Evolutionary conservation across 2,329 filamentous ascomycete species (phyloP).

Genomic region (Aspergillus clavatus): DNA sequence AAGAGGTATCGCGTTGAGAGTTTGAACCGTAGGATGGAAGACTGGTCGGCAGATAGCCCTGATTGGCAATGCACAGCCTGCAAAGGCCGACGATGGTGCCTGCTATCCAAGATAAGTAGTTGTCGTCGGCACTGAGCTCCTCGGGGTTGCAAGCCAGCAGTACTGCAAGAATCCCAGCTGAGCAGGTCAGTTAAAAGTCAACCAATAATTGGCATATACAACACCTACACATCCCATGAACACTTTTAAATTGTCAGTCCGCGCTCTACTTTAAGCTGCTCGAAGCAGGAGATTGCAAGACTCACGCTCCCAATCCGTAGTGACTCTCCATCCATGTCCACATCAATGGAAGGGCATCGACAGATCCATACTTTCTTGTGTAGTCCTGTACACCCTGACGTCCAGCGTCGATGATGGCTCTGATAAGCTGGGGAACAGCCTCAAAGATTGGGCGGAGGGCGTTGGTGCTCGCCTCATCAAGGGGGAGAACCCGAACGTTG

Average conservation of each 20-base stretch:
- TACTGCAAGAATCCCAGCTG: slow-evolving; percentile 35
- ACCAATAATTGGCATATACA: neutral
- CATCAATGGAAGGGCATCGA: slow-evolving; percentile 36
- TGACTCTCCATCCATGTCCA: slow-evolving; percentile 36
- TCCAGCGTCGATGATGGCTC: slow-evolving; percentile 32
- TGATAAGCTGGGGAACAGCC: slow-evolving; percentile 28
- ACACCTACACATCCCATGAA: slow-evolving; percentile 24
- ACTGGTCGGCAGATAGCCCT: slow-evolving; percentile 37
- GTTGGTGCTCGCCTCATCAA: slow-evolving; percentile 16
- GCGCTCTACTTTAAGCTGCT: neutral
- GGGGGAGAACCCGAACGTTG: slow-evolving; percentile 28
- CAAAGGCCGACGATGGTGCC: slow-evolving; percentile 36
- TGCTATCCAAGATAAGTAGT: slow-evolving; percentile 31
- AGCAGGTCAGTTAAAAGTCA: neutral
- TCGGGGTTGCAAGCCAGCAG: slow-evolving; percentile 32
- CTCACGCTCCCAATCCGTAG: slow-evolving; percentile 38
- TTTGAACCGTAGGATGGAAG: slow-evolving; percentile 26
- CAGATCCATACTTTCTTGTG: slow-evolving; percentile 24
- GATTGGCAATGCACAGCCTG: slow-evolving; percentile 28
- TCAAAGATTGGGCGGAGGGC: slow-evolving; percentile 23
- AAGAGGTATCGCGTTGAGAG: slow-evolving; percentile 19
- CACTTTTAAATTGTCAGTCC: slow-evolving; percentile 17
- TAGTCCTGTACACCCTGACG: slow-evolving; percentile 29
- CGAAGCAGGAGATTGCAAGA: slow-evolving; percentile 2
- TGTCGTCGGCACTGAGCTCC: slow-evolving; percentile 24